These are phyloP conservation scores for Fusarium oxysporum DNA, from an alignment of 2,329 filamentous ascomycete species.

Conservation along the genomic window DNA sequence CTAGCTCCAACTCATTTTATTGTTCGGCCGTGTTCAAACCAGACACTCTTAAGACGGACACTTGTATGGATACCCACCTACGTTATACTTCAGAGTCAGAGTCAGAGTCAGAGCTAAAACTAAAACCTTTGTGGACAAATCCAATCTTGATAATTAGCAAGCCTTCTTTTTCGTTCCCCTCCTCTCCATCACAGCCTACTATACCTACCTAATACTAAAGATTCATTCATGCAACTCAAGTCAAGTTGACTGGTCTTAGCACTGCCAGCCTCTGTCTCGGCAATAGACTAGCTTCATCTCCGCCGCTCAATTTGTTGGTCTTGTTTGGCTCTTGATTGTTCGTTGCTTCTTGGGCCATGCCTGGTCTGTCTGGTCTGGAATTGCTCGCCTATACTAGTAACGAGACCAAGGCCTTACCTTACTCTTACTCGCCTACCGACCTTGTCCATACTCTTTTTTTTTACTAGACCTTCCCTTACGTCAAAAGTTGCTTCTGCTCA, in stretches of 20 bases:
- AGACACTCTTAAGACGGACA: neutral
- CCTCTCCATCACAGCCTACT: slow-evolving; percentile 9
- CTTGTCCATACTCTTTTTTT: neutral
- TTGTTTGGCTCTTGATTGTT: slow-evolving; percentile 26
- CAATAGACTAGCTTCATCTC: slow-evolving; percentile 42
- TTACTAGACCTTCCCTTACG: slow-evolving; percentile 11
- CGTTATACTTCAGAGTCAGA: neutral
- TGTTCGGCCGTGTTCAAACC: neutral
- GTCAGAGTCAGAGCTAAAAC: neutral
- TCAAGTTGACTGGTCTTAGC: slow-evolving; percentile 28
- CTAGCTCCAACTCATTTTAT: slow-evolving; percentile 29
- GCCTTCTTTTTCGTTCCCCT: neutral
- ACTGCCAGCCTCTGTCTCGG: slow-evolving; percentile 30
- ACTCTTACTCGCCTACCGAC: slow-evolving; percentile 12
- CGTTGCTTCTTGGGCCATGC: slow-evolving; percentile 30
- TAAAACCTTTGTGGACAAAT: neutral
- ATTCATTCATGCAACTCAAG: neutral
- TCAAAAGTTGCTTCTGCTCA: slow-evolving; percentile 33
- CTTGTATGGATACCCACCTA: neutral
- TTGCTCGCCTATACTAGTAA: slow-evolving; percentile 14
- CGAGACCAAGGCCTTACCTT: neutral
- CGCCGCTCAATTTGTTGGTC: slow-evolving; percentile 16
- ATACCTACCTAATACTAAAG: neutral
- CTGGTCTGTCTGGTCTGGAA: slow-evolving; percentile 22
- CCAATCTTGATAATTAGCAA: slow-evolving; percentile 1